Base-by-base conservation (phyloP, 768 basidiomycete species). In the Daedalea quercina region DNA sequence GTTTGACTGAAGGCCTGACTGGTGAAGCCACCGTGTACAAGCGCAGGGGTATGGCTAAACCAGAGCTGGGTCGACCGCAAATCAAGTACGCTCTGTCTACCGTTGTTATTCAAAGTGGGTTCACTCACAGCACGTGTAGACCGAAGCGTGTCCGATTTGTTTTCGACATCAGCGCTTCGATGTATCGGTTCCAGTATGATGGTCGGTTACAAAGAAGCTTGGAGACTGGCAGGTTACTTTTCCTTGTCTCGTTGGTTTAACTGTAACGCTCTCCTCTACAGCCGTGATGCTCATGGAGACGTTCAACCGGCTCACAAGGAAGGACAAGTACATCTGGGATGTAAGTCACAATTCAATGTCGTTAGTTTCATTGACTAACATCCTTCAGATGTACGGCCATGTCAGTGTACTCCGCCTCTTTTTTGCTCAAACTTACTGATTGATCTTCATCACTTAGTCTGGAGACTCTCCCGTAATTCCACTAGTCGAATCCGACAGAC, bases 281-380 rank as follows among this genome's bases (percentile, higher is more conserved):
- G 82, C 81, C n/a, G 81, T 79, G 9, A 86, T 85, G 84, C 63
- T 86, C 42, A 84, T 86, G 82, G 84, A 86, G 61, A 82, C 81
- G 2, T 84, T 86, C 58, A 76, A 80, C 44, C 75, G 76, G 3
- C 68, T 86, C 15, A 78, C 80, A 8, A 65, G 79, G 45, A 83
- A 84, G 63, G 82, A 84, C 55, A 86, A 86, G 64, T 86, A 83
- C 61, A 77, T 79, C n/a, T 86, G 84, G 84, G 84, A 86, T 75
- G 84, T 85, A 58, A 67, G 82, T n/a, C 13, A 23, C 9, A 3
- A 31, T 8, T 20, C 9, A 24, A 22, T 43, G 40, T 7, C 45
- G 23, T n/a, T n/a, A 20, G 44, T 53, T 53, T 53, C 43, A 52
- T 11, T 28, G 20, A 22, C 23, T 54, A n/a, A 31, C 17, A 9